phyloP scores from a whole-genome alignment of 2,329 filamentous ascomycete genomes.

The Aspergillus latus region DNA sequence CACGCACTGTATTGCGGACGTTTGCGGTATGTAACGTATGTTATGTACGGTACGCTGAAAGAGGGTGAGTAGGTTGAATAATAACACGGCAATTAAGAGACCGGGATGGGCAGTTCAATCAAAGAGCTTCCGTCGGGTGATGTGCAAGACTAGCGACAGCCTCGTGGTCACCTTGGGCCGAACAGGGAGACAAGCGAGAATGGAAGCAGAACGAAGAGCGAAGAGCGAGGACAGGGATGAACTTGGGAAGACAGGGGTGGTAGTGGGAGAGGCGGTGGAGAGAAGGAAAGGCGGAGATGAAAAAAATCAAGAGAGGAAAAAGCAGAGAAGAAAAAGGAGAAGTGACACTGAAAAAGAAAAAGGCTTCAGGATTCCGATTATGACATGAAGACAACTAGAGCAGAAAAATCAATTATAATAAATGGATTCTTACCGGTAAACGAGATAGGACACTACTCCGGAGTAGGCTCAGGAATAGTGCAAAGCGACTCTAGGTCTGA shows the following conservation, averaged over 20 bases:
- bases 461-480: too few species aligned
- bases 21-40: constrained; percentile 16
- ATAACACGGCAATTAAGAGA: constrained; percentile 12
- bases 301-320: constrained; percentile 21
- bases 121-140: constrained; percentile 33
- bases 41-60: constrained; percentile 12
- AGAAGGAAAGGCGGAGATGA: constrained; percentile 14
- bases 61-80: constrained; percentile 16
- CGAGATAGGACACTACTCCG: too few species aligned
- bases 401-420: background rate
- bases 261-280: constrained; percentile 19
- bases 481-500: too few species aligned
- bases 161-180: constrained; percentile 25
- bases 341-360: constrained; percentile 21
- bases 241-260: constrained; percentile 10
- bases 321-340: constrained; percentile 7
- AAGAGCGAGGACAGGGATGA: constrained; percentile 11
- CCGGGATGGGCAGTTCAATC: constrained; percentile 22
- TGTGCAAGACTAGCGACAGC: constrained; percentile 36
- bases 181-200: background rate
- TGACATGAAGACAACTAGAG: constrained; percentile 25
- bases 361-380: constrained; percentile 28
- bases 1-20: constrained; percentile 14
- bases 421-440: background rate
- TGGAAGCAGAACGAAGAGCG: constrained; percentile 15